Evolutionary conservation across 2,329 filamentous ascomycete species (phyloP).

Genomic region (Whalleya microplaca): DNA sequence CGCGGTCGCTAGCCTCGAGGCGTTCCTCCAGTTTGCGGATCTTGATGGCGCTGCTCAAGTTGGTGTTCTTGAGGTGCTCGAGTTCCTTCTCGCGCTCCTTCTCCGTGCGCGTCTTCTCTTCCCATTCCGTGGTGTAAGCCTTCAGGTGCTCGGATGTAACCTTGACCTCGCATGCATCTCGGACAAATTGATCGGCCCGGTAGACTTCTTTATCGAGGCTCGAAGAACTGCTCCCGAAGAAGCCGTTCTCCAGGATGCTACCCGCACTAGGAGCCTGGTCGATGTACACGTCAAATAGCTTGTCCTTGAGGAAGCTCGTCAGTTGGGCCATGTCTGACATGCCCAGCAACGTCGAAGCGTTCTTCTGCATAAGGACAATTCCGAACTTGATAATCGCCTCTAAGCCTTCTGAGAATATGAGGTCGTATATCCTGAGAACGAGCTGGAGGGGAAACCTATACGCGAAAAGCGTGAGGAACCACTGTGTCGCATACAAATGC

Average conservation of each 20-base stretch:
- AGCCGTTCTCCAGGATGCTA: constrained; percentile 92
- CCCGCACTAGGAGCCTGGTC: constrained; percentile 91
- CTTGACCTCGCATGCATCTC: constrained; percentile 87
- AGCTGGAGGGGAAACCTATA: constrained; percentile 97
- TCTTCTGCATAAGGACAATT: constrained; percentile 95
- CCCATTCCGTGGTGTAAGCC: constrained; percentile 84
- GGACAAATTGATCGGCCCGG: constrained; percentile 88
- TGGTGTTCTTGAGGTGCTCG: constrained; percentile 69
- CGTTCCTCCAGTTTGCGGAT: constrained; percentile 87
- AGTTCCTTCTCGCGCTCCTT: constrained; percentile 83
- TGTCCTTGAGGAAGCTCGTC: constrained; percentile 90
- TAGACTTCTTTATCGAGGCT: constrained; percentile 94
- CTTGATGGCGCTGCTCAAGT: constrained; percentile 69
- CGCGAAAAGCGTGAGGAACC: constrained; percentile 98
- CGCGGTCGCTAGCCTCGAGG: constrained; percentile 83
- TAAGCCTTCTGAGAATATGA: constrained; percentile 91
- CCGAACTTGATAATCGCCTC: constrained; percentile 94
- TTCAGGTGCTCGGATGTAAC: constrained; percentile 83
- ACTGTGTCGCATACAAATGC: constrained; percentile 95
- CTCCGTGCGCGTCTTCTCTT: constrained; percentile 82
- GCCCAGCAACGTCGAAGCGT: constrained; percentile 72
- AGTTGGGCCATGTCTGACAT: constrained; percentile 93
- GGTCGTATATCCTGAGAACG: constrained; percentile 93
- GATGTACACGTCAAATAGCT: constrained; percentile 94
- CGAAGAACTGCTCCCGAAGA: constrained; percentile 92